Base-by-base conservation (phyloP, 2,329 filamentous ascomycete genomes). In the Penicillium psychrosexuale region DNA sequence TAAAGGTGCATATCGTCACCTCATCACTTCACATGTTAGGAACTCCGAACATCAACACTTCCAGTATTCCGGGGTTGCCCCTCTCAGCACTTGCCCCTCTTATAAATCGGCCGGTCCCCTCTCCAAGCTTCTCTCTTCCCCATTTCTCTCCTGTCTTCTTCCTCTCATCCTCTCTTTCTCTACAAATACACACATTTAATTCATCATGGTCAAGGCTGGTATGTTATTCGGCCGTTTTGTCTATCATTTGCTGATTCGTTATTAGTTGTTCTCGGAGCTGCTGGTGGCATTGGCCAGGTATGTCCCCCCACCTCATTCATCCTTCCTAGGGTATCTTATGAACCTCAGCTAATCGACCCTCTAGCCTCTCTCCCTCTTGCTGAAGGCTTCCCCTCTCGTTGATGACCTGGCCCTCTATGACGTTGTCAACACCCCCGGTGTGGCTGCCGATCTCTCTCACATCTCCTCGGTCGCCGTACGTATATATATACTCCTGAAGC, bases 211-310 rank as follows among this genome's bases (percentile, higher is more conserved):
- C 56, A 80, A 80, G 70, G 77, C 77, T 67, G 72, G 72, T 74
- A 51, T 49, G 70, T 27, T 37, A 8, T 48, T 45, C 42, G 1
- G 11, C 22, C 45, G 17, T 5, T 11, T 30, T 22, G 7, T 30
- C 19, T 11, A 33, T 53, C 19, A 17, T 42, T 17, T 22, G 34
- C 66, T 71, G 33, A 70, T 56, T 55, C 37, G 12, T 39, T 28
- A 49, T 51, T 65, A 84, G 82, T 82, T 73, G 93, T 99, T 81
- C 91, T 94, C 79, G 94, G 94, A 79, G 94, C 93, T 75, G 87
- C 93, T 77, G 94, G 94, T 80, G 94, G 94, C 81, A 99, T 99
- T 86, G 94, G 93, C 78, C 93, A 97, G 87, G 92, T 95, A 75
- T 69, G 80, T 73, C n/a, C 7, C 22, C 19, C 39, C 9, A 24